Percentiles rank a stretch among this genome's conserved stretches.
Conservation (phyloP, 2,329 filamentous ascomycete species). For the Diaporthe vexans region DNA sequence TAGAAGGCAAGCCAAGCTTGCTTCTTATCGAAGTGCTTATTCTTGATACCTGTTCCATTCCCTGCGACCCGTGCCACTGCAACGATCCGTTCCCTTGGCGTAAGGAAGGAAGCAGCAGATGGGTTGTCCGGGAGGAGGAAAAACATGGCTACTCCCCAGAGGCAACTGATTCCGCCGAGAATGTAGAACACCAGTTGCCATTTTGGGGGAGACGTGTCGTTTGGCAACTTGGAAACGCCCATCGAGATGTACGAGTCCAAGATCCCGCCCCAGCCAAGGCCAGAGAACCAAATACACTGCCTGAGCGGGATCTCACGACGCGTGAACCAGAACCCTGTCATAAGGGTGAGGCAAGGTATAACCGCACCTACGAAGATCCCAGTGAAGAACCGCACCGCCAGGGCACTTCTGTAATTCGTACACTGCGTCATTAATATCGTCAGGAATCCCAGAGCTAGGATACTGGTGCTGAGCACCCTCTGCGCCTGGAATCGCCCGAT, state of each 20-base stretch:
- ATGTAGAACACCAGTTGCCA: slow-evolving; percentile 22
- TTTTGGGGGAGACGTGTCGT: background rate
- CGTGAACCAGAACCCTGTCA: slow-evolving; percentile 12
- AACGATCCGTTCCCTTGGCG: background rate
- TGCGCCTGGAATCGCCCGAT: slow-evolving; percentile 55
- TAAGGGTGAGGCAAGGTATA: background rate
- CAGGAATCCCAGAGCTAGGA: slow-evolving; percentile 49
- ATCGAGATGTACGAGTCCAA: slow-evolving; percentile 1
- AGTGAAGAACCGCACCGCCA: background rate
- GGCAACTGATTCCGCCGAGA: background rate
- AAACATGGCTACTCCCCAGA: background rate
- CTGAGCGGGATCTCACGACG: background rate
- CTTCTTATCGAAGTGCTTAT: slow-evolving; percentile 9
- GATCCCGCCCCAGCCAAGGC: background rate
- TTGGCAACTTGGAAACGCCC: slow-evolving; percentile 3
- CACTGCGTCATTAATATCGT: slow-evolving; percentile 8
- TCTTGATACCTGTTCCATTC: slow-evolving; percentile 18
- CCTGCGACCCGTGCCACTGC: background rate
- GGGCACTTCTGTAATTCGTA: background rate
- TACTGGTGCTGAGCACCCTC: slow-evolving; percentile 50
- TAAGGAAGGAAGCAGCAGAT: background rate
- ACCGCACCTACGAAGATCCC: background rate
- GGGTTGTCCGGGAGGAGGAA: slow-evolving; percentile 15
- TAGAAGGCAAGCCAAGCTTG: slow-evolving; percentile 6
- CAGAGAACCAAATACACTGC: slow-evolving; percentile 1